Base-by-base conservation (phyloP, 2,329 filamentous ascomycete species). In the Phialophora chinensis region DNA sequence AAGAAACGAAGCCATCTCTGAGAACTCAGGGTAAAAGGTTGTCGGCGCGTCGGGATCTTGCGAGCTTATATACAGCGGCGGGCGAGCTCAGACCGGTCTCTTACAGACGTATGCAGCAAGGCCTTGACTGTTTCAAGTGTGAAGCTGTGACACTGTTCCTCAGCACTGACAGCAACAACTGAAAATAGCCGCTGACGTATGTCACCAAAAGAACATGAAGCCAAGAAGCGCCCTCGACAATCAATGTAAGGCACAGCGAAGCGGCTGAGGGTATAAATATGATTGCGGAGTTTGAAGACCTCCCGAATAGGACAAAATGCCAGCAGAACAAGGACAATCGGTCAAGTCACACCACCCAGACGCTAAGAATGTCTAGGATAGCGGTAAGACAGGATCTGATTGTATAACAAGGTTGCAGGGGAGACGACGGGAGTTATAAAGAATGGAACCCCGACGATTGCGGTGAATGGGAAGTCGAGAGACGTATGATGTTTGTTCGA, bases 291-390 rank as follows among this genome's bases (percentile, higher is more conserved):
- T 50, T 60, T 4, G 44, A 59, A 49, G 62, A 68, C 63, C 58
- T 60, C 52, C 62, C 58, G 50, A 65, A 62, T 27, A 44, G 59
- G 62, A 53, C 54, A 62, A 65, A 65, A 62, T 62, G 50, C 62
- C 27, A 65, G 59, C 52, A 59, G 35, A 35, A 58, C 62, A 65
- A 47, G 53, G 57, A 65, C 35, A 63, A 63, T 56, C 31, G 42
- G 52, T 59, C 58, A 56, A 60, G 60, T 63, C 54, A 62, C 33
- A 62, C 59, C 62, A 62, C 66, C 59, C 17, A 60, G 47, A n/a
- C 23, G 31, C 61, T 58, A 54, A 17, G 23, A 17, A n/a, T 31
- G 17, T 56, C 50, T n/a, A 38, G 57, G 35, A 56, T 27, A 61
- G 57, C 14, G 63, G 56, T 49, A 52, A 38, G 38, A 49, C 63